Percentiles rank a stretch among this genome's conserved stretches.
Evolutionary conservation across 192 early-diverging fungal species (phyloP).

Genomic region (Entrophospora sp.): DNA sequence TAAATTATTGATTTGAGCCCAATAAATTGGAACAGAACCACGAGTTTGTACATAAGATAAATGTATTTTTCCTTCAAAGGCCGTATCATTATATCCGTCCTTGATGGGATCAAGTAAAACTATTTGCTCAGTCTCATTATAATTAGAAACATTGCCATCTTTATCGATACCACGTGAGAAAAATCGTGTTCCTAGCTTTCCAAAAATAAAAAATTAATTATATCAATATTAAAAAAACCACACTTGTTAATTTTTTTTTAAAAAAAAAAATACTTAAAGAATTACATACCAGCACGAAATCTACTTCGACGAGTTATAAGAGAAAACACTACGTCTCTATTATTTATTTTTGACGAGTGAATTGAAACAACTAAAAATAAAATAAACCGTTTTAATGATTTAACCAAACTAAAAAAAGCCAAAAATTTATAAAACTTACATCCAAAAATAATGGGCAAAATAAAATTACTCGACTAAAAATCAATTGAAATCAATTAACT

Average conservation of each 20-base stretch:
- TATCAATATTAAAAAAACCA: too few relatives aligned
- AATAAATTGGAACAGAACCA: conserved; percentile 91
- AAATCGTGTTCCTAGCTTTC: conserved; percentile 56
- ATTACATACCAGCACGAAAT: conserved; percentile 55
- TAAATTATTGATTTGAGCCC: conserved; percentile 88
- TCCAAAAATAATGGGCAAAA: conserved; percentile 86
- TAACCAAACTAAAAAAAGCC: neutral
- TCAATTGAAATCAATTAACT: neutral
- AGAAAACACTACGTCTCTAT: conserved; percentile 66
- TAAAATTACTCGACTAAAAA: conserved; percentile 63
- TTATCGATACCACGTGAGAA: conserved; percentile 89
- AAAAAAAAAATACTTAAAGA: neutral
- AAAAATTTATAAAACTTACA: conserved; percentile 43
- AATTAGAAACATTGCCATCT: conserved; percentile 91
- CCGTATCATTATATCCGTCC: conserved; percentile 22
- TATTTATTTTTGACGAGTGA: conserved; percentile 47
- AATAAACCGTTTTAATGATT: neutral
- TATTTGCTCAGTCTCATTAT: conserved; percentile 95
- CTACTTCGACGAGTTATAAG: conserved; percentile 78
- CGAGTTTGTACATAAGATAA: conserved; percentile 86
- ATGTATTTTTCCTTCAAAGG: conserved; percentile 36
- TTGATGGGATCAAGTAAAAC: conserved; percentile 49
- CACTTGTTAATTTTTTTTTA: neutral
- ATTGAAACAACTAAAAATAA: conserved; percentile 52
- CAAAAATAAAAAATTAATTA: neutral